Conservation (phyloP, 2,329 filamentous ascomycete genomes). For the Alternaria arbusti region DNA sequence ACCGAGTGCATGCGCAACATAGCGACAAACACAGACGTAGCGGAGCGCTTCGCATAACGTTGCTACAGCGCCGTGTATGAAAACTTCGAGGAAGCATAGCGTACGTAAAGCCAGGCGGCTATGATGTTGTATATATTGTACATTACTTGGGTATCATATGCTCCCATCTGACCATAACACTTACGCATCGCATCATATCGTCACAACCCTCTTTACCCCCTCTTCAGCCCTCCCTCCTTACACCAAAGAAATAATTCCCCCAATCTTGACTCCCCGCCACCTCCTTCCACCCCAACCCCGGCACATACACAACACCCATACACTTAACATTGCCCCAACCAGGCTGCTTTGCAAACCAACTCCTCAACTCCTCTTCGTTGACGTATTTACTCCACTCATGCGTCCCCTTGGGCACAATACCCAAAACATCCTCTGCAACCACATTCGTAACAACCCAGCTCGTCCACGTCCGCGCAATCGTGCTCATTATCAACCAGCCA, state of each 20-base stretch:
- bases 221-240: slow-evolving; percentile 60
- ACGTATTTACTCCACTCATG: slow-evolving; percentile 98
- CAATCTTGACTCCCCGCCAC: slow-evolving; percentile 80
- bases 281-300: slow-evolving; percentile 87
- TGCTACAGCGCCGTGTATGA: background rate
- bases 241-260: slow-evolving; percentile 96
- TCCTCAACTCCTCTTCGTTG: slow-evolving; percentile 76
- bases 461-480: slow-evolving; percentile 86
- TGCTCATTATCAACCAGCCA: slow-evolving; percentile 91
- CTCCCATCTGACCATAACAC: background rate
- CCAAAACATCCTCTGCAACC: slow-evolving; percentile 83
- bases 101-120: background rate
- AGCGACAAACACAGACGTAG: background rate
- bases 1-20: background rate
- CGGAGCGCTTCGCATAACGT: background rate
- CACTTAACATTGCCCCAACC: slow-evolving; percentile 60
- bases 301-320: slow-evolving; percentile 88
- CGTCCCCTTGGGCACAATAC: slow-evolving; percentile 89
- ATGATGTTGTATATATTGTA: slow-evolving; percentile 9
- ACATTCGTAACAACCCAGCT: slow-evolving; percentile 94
- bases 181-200: background rate
- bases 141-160: slow-evolving; percentile 14
- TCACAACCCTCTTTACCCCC: background rate
- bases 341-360: slow-evolving; percentile 52
- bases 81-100: background rate